Evolutionary conservation across 495 filamentous ascomycete genomes (phyloP).

Genomic region (Jackrogersella minutella): DNA sequence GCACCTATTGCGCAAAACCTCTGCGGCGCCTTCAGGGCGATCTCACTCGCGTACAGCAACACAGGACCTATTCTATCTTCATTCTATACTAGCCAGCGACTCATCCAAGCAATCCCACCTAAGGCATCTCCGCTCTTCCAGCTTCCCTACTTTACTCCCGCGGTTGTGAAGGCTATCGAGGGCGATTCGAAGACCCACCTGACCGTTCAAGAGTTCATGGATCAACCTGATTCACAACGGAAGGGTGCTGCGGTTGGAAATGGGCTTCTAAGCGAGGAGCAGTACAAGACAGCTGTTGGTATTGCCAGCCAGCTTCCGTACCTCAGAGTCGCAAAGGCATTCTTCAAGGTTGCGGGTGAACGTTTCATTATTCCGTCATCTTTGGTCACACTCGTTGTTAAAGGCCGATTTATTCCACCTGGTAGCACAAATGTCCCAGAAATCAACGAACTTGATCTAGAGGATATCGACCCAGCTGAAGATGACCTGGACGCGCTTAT

Average conservation of each 20-base stretch:
- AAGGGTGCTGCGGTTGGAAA: constrained; percentile 72
- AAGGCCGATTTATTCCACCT: constrained; percentile 92
- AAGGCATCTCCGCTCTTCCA: constrained; percentile 88
- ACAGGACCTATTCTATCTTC: constrained; percentile 80
- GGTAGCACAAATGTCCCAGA: constrained; percentile 76
- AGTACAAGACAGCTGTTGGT: constrained; percentile 76
- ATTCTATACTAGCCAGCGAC: constrained; percentile 80
- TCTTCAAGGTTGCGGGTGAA: constrained; percentile 98
- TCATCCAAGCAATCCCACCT: constrained; percentile 89
- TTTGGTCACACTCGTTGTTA: constrained; percentile 91
- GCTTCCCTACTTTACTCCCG: constrained; percentile 84
- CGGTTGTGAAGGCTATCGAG: constrained; percentile 77
- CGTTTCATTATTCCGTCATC: constrained; percentile 90
- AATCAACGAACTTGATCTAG: constrained; percentile 78
- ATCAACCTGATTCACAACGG: constrained; percentile 74
- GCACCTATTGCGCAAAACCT: constrained; percentile 85
- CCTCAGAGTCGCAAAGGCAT: constrained; percentile 88
- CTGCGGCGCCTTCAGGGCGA: constrained; percentile 84
- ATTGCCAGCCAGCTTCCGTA: constrained; percentile 84
- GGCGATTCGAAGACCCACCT: constrained; percentile 77
- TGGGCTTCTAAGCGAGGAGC: constrained; percentile 73
- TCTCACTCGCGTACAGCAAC: constrained; percentile 86
- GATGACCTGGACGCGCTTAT: constrained; percentile 88
- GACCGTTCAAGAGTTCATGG: constrained; percentile 87
- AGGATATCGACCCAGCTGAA: constrained; percentile 92